phyloP scores from a whole-genome alignment of 129 eudicot genomes.

The Escallonia herrerae region DNA sequence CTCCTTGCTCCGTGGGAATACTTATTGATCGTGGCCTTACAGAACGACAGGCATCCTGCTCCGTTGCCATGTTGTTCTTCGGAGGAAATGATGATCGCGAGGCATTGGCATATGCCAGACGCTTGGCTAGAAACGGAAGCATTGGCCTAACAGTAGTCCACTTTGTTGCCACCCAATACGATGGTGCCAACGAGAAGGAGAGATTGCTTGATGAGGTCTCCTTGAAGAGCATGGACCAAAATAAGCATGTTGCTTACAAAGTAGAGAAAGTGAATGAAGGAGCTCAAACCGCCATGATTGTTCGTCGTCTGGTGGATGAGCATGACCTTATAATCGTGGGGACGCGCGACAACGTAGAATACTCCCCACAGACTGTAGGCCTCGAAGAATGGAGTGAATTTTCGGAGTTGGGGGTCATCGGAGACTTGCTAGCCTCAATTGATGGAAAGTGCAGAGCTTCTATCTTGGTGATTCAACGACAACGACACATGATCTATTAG shows the following conservation, averaged over 20 bases:
- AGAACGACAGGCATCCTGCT: background rate
- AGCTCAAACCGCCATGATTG: conserved; percentile 2
- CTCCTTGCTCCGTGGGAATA: conserved; percentile 33
- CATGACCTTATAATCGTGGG: conserved; percentile 26
- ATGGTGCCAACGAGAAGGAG: background rate
- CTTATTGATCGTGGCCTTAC: conserved; percentile 21
- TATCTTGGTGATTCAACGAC: conserved; percentile 32
- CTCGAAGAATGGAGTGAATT: conserved; percentile 24
- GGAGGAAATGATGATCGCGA: conserved; percentile 34
- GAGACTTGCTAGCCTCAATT: conserved; percentile 27
- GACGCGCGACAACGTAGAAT: background rate
- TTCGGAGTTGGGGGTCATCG: conserved; percentile 28
- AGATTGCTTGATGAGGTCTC: background rate
- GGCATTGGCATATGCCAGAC: conserved; percentile 21
- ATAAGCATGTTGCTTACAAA: background rate
- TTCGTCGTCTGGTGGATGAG: conserved; percentile 2
- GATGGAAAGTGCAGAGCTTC: conserved; percentile 22
- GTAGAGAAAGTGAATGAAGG: conserved; percentile 18
- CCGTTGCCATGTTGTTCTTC: conserved; percentile 18
- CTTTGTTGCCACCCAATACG: background rate
- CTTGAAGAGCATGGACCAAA: too few relatives aligned
- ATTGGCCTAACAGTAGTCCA: conserved; percentile 8
- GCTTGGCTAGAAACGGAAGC: conserved; percentile 4
- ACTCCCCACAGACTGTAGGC: conserved; percentile 10
- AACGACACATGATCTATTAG: background rate